phyloP scores from a whole-genome alignment of 176 grass and related monocot genomes.

The Musa troglodytarum region DNA sequence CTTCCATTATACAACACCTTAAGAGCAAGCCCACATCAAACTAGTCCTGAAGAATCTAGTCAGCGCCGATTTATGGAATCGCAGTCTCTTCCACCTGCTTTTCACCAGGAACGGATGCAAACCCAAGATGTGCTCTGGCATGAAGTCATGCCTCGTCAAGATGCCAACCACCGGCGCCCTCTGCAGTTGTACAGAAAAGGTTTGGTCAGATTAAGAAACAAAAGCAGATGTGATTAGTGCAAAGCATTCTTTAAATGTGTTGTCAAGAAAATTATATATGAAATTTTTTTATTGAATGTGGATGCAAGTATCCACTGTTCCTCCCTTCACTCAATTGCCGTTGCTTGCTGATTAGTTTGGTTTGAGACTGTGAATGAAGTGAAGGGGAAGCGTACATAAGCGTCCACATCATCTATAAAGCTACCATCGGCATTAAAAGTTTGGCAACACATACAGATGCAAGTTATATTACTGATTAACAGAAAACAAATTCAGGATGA shows the following conservation, averaged over 20 bases:
- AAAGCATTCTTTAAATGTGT: too few species aligned
- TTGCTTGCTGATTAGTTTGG: too few species aligned
- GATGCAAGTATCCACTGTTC: too few species aligned
- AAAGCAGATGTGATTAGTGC: too few species aligned
- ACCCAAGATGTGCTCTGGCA: conserved; percentile 84
- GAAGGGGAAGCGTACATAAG: too few species aligned
- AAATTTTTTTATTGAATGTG: too few species aligned
- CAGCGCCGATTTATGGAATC: conserved; percentile 42
- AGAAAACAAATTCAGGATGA: neutral
- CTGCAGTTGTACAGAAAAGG: conserved; percentile 26
- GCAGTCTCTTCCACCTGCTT: conserved; percentile 67
- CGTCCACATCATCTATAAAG: neutral
- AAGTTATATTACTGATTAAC: neutral
- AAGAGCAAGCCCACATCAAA: conserved; percentile 28
- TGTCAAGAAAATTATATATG: too few species aligned
- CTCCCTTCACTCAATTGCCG: too few species aligned
- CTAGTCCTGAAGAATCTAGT: conserved; percentile 43
- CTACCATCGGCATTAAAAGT: neutral
- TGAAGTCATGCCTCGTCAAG: conserved; percentile 91
- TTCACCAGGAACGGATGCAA: conserved; percentile 41
- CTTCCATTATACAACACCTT: neutral
- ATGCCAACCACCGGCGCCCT: conserved; percentile 75
- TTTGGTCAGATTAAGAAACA: too few species aligned
- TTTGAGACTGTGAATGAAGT: too few species aligned
- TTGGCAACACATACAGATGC: neutral